phyloP scores from a whole-genome alignment of 2,329 filamentous ascomycete species.

The Achaetomium macrosporum region DNA sequence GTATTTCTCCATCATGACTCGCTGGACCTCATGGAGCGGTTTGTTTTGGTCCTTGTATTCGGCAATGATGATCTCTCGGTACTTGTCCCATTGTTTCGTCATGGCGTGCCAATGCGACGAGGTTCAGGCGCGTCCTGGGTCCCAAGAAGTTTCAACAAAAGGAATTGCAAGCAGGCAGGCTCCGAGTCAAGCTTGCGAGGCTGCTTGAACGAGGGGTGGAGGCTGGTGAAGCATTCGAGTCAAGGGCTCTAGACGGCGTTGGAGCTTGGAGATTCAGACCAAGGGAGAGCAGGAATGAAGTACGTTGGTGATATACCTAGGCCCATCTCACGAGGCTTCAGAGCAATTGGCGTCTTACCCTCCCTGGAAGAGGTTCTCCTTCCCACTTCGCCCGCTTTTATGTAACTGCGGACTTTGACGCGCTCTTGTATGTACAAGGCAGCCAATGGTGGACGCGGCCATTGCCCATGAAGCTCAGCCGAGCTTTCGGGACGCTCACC shows the following conservation, averaged over 20 bases:
- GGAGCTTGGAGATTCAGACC: not conserved
- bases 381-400: not conserved
- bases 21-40: conserved; percentile 37
- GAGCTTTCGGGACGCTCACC: not conserved
- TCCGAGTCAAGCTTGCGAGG: not conserved
- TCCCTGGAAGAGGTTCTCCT: not conserved
- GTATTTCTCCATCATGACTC: conserved; percentile 35
- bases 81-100: conserved; percentile 40
- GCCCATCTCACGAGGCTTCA: not conserved
- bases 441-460: too few relatives aligned
- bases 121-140: not conserved
- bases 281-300: not conserved
- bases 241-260: not conserved
- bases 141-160: not conserved
- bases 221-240: not conserved
- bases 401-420: not conserved
- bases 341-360: not conserved
- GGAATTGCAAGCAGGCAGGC: not conserved
- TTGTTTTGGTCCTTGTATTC: conserved; percentile 37
- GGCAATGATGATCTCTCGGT: conserved; percentile 32
- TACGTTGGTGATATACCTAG: conserved; percentile 4
- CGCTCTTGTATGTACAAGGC: not conserved
- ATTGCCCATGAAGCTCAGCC: not conserved
- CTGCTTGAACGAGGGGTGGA: not conserved
- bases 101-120: conserved; percentile 28